phyloP scores from a whole-genome alignment of 1,284 basidiomycete species.

The Sanguinoderma infundibulare region DNA sequence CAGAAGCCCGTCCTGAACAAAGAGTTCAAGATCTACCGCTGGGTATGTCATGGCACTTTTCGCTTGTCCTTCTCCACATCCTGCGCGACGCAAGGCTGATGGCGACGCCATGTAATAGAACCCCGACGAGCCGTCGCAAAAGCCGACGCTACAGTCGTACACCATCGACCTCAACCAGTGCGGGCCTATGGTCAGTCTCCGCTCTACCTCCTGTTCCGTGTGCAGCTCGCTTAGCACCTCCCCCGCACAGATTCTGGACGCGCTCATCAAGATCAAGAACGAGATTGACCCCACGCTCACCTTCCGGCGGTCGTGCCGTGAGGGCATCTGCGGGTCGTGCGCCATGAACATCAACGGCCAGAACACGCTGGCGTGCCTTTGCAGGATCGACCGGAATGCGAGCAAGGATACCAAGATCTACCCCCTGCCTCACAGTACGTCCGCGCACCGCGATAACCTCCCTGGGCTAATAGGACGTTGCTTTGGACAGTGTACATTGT shows the following conservation, averaged over 20 bases:
- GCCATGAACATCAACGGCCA: slow-evolving; percentile 99
- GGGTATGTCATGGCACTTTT: slow-evolving; percentile 54
- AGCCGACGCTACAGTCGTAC: slow-evolving; percentile 93
- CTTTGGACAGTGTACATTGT: slow-evolving; percentile 89
- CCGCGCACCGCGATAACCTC: too few species aligned
- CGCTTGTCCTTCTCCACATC: neutral
- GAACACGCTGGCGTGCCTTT: slow-evolving; percentile 98
- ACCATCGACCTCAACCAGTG: slow-evolving; percentile 93
- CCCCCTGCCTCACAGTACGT: slow-evolving; percentile 96
- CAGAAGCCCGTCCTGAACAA: slow-evolving; percentile 59
- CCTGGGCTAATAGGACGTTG: neutral
- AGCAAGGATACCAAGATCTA: slow-evolving; percentile 90
- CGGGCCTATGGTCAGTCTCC: slow-evolving; percentile 89
- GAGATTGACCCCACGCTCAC: slow-evolving; percentile 96
- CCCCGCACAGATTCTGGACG: slow-evolving; percentile 79
- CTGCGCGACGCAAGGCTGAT: neutral
- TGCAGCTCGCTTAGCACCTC: neutral
- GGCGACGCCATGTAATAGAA: slow-evolving; percentile 56
- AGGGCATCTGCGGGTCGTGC: slow-evolving; percentile 98
- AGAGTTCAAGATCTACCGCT: slow-evolving; percentile 97
- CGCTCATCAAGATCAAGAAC: slow-evolving; percentile 99
- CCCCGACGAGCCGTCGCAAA: slow-evolving; percentile 92
- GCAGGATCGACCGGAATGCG: slow-evolving; percentile 86
- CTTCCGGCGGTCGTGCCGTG: slow-evolving; percentile 95
- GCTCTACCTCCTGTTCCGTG: slow-evolving; percentile 17